Evolutionary conservation across 2,329 filamentous ascomycete genomes (phyloP), one percentile per base, ranked within the genome.

Genomic region (Hymenoscyphus scutula): DNA sequence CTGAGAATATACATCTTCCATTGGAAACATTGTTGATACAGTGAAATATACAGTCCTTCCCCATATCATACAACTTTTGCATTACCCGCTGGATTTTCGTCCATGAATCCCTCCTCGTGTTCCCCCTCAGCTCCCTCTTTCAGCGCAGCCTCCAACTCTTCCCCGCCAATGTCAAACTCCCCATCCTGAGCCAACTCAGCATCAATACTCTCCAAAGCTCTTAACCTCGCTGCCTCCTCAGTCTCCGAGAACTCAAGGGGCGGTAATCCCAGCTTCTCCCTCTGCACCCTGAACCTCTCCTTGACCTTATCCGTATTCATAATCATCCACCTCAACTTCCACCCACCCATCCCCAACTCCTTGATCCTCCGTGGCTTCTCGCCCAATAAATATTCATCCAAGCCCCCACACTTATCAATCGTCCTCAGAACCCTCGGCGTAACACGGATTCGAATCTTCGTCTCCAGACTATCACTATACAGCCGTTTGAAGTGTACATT

Each of bases 311-410:
- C 79, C 4, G 87, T 92, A 79, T 94, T 91, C 88, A 97, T 92
- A 65, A 99, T 81, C 65, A 90, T 84, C 90, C 92, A 97, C 67
- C 95, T 82, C 72, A 99, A 79, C 70, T 88, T 86, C 95, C 95
- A 99, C 6, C 95, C 95, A 68, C 89, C 89, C 59, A 94, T 87
- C 5, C 95, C 95, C 62, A 99, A 81, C 76, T 97, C 91, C 79
- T 88, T 90, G 73, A 98, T 83, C 67, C 95, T 84, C 48, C 82
- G 83, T 17, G 89, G 80, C 78, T 92, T 95, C 74, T 87, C 84
- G 69, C 92, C 92, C 51, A 97, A 81, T 54, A 99, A 81, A 78
- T 99, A 99, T 72, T 92, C 87, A 76, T 99, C 95, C 67, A 99
- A 81, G 7, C 95, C 92, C 64, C 94, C 94, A 65, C 89, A 86